Conservation (phyloP, 148 eudicot species). For the Gaultheria prostrata region DNA sequence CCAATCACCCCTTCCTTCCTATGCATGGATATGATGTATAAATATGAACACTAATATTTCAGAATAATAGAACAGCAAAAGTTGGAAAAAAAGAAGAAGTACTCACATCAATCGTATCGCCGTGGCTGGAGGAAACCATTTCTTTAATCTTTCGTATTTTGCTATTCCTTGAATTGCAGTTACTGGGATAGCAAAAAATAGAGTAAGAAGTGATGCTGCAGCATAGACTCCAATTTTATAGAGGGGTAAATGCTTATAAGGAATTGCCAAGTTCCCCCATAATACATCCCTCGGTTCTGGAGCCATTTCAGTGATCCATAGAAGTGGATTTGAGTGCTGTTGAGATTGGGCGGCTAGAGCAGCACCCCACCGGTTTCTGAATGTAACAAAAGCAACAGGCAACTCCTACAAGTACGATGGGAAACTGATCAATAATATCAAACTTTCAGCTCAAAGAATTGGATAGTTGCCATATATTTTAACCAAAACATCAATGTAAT, state of each 20-base stretch:
- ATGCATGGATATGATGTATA: background rate
- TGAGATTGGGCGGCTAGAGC: conserved; percentile 77
- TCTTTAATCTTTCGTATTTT: conserved; percentile 67
- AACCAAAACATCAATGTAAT: background rate
- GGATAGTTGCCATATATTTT: background rate
- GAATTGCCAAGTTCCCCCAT: conserved; percentile 72
- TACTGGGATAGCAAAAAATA: conserved; percentile 83
- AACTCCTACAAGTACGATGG: conserved; percentile 44
- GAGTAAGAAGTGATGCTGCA: conserved; percentile 68
- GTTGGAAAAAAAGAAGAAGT: background rate
- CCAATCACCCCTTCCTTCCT: background rate
- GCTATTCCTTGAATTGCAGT: conserved; percentile 93
- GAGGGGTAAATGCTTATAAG: conserved; percentile 52
- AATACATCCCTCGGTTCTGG: conserved; percentile 91
- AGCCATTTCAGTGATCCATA: conserved; percentile 84
- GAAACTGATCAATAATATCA: background rate
- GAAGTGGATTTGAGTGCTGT: conserved; percentile 73
- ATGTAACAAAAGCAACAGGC: conserved; percentile 90
- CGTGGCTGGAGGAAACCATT: conserved; percentile 96
- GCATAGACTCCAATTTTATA: conserved; percentile 59
- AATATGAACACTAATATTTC: background rate
- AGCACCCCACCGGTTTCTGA: conserved; percentile 72
- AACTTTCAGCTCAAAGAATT: background rate
- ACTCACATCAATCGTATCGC: conserved; percentile 78
- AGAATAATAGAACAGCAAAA: background rate